Evolutionary conservation across 83 land plant species (phyloP), one percentile per base, ranked within the genome.

Genomic region (Picea abies): DNA sequence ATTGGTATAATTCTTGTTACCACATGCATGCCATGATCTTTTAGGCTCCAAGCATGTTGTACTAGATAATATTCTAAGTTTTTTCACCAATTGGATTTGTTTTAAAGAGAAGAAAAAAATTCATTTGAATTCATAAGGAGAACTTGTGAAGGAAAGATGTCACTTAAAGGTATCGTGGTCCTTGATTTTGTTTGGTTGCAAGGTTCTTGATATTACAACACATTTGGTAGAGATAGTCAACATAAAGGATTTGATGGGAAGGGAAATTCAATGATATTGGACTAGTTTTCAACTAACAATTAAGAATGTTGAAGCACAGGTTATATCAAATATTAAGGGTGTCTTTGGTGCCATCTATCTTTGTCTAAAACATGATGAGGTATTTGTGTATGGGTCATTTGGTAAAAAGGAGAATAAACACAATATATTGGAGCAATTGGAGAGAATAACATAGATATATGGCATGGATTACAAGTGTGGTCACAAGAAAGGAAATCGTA

Each of bases 351-450:
- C 94, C 69, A 87, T 63, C 5, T 90, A 94, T 76, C 39, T 94
- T 25, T 86, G 91, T 85, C 3, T 96, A 6, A 84, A 84, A 71
- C 98, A 94, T 89, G 92, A 84, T 12, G 94, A 96, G 75, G 95
- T 97, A 19, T 84, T 88, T 63, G 68, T 95, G 66, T 81, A 83
- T 79, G 99, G 98, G 64, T 84, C 86, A 60, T 72, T 85, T 19
- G 25, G 71, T 32, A 75, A 82, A 3, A 37, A 37, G 39, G 60
- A 26, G 44, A 81, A 44, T 49, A 78, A 17, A 23, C 63, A 23
- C 63, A 78, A 19, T 37, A 58, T 68, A 72, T 77, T 26, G 84
- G 65, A 63, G 82, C 79, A 62, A 83, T 37, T 26, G 3, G 39
- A 37, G 39, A 37, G n/a, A n/a, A n/a, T n/a, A n/a, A n/a, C n/a